These are phyloP conservation scores for Gardenia jasminoides DNA, from an alignment of 257 asterid species.

Conservation along the genomic window DNA sequence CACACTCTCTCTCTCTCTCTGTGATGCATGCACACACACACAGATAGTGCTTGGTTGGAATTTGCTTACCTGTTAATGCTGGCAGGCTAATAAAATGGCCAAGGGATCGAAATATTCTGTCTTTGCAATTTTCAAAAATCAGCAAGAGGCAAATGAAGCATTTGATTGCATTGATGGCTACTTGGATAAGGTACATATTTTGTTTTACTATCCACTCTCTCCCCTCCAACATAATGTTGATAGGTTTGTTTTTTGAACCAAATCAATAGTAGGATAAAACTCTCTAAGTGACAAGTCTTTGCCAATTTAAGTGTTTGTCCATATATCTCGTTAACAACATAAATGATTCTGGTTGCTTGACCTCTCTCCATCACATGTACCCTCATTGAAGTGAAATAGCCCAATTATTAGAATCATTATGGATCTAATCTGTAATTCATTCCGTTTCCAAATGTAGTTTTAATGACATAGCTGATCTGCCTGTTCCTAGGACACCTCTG, in stretches of 20 bases:
- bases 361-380: not conserved
- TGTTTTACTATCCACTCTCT: not conserved
- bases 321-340: not conserved
- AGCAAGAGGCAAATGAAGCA: conserved; percentile 63
- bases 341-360: not conserved
- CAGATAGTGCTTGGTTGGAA: conserved; percentile 3
- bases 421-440: not conserved
- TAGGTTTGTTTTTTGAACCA: not conserved
- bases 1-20: not conserved
- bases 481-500: conserved; percentile 55
- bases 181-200: conserved; percentile 49
- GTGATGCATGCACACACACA: not conserved
- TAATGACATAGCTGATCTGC: not conserved
- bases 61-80: conserved; percentile 10
- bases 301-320: not conserved
- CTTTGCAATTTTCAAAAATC: conserved; percentile 52
- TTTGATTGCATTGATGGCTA: conserved; percentile 61
- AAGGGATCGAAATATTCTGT: conserved; percentile 50
- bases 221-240: not conserved
- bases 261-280: not conserved
- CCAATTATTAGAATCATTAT: not conserved
- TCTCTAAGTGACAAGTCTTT: not conserved
- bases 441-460: not conserved
- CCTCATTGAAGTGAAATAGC: not conserved
- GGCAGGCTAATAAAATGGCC: conserved; percentile 46